phyloP scores from a whole-genome alignment of 106 monocot genomes.

The Iris macrosiphon region DNA sequence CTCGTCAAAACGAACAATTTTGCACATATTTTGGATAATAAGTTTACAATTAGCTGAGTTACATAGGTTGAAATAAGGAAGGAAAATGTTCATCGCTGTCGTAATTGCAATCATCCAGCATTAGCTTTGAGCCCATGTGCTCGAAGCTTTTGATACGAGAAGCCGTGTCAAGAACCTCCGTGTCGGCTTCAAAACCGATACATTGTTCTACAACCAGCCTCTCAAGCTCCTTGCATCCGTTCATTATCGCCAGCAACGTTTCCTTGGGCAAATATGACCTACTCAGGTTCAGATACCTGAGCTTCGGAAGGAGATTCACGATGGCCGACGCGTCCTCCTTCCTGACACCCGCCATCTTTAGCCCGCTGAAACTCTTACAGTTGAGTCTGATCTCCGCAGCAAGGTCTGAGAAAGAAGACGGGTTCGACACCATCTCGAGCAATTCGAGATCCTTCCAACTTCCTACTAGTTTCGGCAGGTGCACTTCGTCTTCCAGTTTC shows the following conservation, averaged over 20 bases:
- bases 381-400: not conserved
- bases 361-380: constrained; percentile 9
- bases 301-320: not conserved
- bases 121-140: not conserved
- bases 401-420: constrained; percentile 3
- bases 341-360: not conserved
- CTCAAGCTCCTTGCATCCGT: constrained; percentile 15
- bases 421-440: constrained; percentile 16
- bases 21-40: too few relatives aligned
- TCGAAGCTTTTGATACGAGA: constrained; percentile 1
- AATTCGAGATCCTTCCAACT: constrained; percentile 11
- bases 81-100: too few relatives aligned
- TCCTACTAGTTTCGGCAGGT: constrained; percentile 3
- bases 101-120: too few relatives aligned
- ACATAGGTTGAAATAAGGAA: too few relatives aligned
- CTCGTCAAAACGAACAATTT: too few relatives aligned
- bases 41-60: too few relatives aligned
- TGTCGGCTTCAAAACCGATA: constrained; percentile 11
- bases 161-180: constrained; percentile 5
- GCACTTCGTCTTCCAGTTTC: not conserved
- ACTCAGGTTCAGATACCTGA: constrained; percentile 10
- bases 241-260: constrained; percentile 6
- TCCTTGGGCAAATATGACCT: constrained; percentile 12
- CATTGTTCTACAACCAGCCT: not conserved
- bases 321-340: constrained; percentile 11